Evolutionary conservation across 352 stramenopile genomes (phyloP).

Genomic region (Peronospora farinosa): DNA sequence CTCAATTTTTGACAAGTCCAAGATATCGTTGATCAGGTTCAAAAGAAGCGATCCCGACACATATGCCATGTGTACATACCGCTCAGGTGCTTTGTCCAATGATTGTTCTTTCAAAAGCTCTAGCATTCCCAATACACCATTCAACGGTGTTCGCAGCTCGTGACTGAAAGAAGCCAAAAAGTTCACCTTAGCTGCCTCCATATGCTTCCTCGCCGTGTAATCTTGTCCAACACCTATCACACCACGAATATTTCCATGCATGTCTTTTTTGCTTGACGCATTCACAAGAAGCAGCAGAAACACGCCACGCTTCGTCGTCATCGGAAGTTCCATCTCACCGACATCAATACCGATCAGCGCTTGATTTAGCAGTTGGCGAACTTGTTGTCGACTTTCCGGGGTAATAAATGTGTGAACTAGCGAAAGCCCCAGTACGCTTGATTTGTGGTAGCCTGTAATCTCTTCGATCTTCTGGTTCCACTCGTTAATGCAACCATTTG

Average conservation of each 20-base stretch:
- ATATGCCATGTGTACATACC: constrained; percentile 84
- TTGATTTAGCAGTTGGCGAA: constrained; percentile 71
- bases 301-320: constrained; percentile 64
- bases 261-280: constrained; percentile 84
- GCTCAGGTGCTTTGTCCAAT: constrained; percentile 51
- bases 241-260: constrained; percentile 88
- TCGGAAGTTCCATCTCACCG: constrained; percentile 85
- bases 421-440: constrained; percentile 56
- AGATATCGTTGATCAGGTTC: constrained; percentile 89
- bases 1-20: constrained; percentile 92
- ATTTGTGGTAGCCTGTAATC: constrained; percentile 78
- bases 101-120: constrained; percentile 76
- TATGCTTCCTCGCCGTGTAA: constrained; percentile 85
- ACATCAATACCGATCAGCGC: constrained; percentile 79
- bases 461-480: constrained; percentile 87
- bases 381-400: constrained; percentile 54
- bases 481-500: constrained; percentile 74
- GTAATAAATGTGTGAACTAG: constrained; percentile 80
- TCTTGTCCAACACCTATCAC: constrained; percentile 91
- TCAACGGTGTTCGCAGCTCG: constrained; percentile 74
- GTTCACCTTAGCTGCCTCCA: constrained; percentile 83
- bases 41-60: constrained; percentile 82
- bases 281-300: constrained; percentile 76
- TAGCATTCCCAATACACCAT: constrained; percentile 78
- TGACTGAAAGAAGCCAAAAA: constrained; percentile 84